Conservation (phyloP, 2,329 filamentous ascomycete genomes). For the Phaeoacremonium minimum region DNA sequence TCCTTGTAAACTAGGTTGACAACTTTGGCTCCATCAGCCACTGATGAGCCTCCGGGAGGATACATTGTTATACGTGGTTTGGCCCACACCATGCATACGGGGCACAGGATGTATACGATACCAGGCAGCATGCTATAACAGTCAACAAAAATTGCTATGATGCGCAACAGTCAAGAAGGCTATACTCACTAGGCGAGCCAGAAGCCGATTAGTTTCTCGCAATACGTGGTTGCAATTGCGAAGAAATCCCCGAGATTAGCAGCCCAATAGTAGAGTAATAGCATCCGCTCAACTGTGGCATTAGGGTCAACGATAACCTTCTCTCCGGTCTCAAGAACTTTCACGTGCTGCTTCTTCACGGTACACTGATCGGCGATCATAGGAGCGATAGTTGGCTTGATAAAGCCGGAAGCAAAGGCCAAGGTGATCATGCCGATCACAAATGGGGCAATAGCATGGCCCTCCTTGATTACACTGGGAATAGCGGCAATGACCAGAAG, state of each 20-base stretch:
- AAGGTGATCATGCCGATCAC: conserved; percentile 9
- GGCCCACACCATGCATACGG: conserved; percentile 43
- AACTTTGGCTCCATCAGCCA: conserved; percentile 46
- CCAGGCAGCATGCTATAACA: conserved; percentile 36
- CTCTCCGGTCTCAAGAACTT: conserved; percentile 43
- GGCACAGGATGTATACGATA: conserved; percentile 44
- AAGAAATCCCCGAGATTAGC: conserved; percentile 1
- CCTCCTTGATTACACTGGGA: conserved; percentile 9
- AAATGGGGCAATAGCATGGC: conserved; percentile 9
- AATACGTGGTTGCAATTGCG: conserved; percentile 11
- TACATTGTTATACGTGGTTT: conserved; percentile 44
- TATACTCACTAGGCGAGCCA: conserved; percentile 20
- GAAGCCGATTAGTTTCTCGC: conserved; percentile 26
- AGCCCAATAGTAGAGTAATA: conserved; percentile 1
- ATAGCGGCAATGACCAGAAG: conserved; percentile 10
- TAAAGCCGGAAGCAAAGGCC: conserved; percentile 24
- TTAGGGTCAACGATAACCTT: conserved; percentile 63
- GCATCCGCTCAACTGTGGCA: conserved; percentile 37
- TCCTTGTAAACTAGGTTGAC: conserved; percentile 50
- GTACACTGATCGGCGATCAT: conserved; percentile 64
- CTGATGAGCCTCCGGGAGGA: conserved; percentile 52
- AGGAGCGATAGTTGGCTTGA: conserved; percentile 61
- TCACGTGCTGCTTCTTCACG: conserved; percentile 46
- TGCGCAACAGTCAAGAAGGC: conserved; percentile 22
- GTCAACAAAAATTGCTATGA: conserved; percentile 36